Conservation (phyloP, 805 yeast species). For the Saccharomyces kudriavzevii region DNA sequence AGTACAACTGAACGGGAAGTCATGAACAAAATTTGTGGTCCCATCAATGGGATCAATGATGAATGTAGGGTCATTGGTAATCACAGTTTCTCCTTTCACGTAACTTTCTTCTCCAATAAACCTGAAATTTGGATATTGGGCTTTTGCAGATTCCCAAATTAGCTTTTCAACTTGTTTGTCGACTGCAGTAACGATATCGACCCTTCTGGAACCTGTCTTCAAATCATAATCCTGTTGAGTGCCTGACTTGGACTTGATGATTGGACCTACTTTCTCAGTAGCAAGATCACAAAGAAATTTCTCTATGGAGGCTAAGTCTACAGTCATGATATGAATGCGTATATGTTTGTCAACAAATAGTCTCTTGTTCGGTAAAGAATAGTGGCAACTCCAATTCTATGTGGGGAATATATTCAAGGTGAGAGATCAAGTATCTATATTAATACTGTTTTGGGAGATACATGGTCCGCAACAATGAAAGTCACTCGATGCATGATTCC, state of each 20-base stretch:
- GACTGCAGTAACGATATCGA: slow-evolving; percentile 57
- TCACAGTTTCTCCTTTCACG: slow-evolving; percentile 37
- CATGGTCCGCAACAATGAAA: not conserved
- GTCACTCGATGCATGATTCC: not conserved
- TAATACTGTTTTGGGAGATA: not conserved
- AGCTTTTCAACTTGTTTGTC: slow-evolving; percentile 48
- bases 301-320: slow-evolving; percentile 23
- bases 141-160: slow-evolving; percentile 28
- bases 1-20: slow-evolving; percentile 55
- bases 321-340: slow-evolving; percentile 6
- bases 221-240: slow-evolving; percentile 28
- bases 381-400: too few species aligned
- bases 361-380: not conserved
- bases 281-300: slow-evolving; percentile 22
- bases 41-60: slow-evolving; percentile 58
- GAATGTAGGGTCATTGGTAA: slow-evolving; percentile 48
- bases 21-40: slow-evolving; percentile 53
- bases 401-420: too few species aligned
- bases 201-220: slow-evolving; percentile 34
- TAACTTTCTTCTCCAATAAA: slow-evolving; percentile 58
- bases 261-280: slow-evolving; percentile 34
- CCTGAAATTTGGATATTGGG: slow-evolving; percentile 39
- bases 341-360: not conserved
- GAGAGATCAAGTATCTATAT: not conserved
- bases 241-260: slow-evolving; percentile 44